Evolutionary conservation across 176 grass and related monocot genomes (phyloP).

Genomic region (Carex myosuroides): DNA sequence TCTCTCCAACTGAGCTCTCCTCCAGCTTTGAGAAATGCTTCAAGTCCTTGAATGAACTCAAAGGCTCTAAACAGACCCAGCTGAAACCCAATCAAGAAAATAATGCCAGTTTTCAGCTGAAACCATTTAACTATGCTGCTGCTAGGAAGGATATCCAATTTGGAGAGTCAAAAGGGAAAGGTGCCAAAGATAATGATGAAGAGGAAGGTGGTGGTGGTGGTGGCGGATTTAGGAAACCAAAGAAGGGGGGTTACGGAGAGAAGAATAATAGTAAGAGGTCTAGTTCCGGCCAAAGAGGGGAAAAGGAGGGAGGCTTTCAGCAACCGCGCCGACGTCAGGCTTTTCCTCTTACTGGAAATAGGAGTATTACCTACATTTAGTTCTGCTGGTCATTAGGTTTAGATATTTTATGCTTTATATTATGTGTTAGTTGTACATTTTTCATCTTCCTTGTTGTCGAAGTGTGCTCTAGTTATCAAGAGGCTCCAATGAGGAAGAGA

Average conservation of each 20-base stretch:
- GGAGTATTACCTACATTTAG: constrained; percentile 46
- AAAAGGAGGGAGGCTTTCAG: constrained; percentile 29
- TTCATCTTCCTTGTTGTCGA: neutral
- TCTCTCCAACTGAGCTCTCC: constrained; percentile 22
- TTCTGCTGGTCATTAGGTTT: constrained; percentile 9
- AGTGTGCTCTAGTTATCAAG: neutral
- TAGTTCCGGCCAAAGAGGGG: constrained; percentile 1
- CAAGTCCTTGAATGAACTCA: constrained; percentile 46
- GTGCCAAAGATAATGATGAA: constrained; percentile 29
- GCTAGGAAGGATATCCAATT: constrained; percentile 54
- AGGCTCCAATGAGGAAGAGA: constrained; percentile 13
- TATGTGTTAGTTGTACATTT: constrained; percentile 12
- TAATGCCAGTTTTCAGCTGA: constrained; percentile 31
- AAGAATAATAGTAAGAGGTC: constrained; percentile 21
- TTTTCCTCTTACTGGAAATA: constrained; percentile 49
- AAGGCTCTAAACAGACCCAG: constrained; percentile 29
- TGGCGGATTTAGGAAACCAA: constrained; percentile 4
- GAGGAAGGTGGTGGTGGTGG: constrained; percentile 15
- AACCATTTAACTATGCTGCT: constrained; percentile 57
- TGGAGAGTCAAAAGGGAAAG: constrained; percentile 32
- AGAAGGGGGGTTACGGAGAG: constrained; percentile 32
- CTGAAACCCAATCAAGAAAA: constrained; percentile 20
- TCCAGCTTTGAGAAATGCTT: constrained; percentile 45
- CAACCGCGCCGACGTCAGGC: constrained; percentile 28
- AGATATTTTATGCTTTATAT: neutral